A percentile compares a stretch with the other conserved stretches of the same genome.
phyloP scores from a whole-genome alignment of 352 stramenopile genomes.

The Pythium insidiosum region DNA sequence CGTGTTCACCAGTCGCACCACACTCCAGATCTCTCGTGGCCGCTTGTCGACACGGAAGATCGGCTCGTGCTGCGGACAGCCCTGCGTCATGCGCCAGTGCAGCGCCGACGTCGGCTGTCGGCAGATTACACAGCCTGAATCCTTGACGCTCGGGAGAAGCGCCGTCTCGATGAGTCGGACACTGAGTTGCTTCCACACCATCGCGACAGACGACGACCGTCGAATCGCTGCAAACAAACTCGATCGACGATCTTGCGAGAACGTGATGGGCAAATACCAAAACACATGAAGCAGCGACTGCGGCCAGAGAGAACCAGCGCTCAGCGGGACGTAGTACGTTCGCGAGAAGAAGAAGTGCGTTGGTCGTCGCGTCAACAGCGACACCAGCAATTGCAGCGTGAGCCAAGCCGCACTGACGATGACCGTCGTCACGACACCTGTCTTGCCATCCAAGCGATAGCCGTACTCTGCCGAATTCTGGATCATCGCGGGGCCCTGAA shows the following conservation, averaged over 20 bases:
- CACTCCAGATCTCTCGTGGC: not conserved
- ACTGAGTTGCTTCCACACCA: not conserved
- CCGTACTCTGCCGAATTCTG: constrained; percentile 8
- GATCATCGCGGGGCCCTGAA: not conserved
- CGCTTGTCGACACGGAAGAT: not conserved
- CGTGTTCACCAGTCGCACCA: not conserved
- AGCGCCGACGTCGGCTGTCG: not conserved
- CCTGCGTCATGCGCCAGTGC: not conserved
- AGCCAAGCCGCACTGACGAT: not conserved
- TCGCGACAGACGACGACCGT: not conserved
- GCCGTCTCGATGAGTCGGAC: not conserved
- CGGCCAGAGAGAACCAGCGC: not conserved
- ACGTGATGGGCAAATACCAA: not conserved
- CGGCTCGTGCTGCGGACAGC: not conserved
- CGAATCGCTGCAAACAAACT: not conserved
- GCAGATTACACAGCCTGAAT: not conserved
- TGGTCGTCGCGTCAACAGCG: not conserved
- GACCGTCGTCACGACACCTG: not conserved
- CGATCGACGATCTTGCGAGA: not conserved
- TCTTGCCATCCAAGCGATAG: constrained; percentile 2
- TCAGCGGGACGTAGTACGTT: not conserved
- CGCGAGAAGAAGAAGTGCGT: not conserved
- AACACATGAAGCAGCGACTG: not conserved
- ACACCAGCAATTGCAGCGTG: not conserved
- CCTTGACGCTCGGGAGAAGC: not conserved